A percentile compares a stretch with the other conserved stretches of the same genome.
phyloP scores from a whole-genome alignment of 352 stramenopile species.

The Phytophthora sp. region DNA sequence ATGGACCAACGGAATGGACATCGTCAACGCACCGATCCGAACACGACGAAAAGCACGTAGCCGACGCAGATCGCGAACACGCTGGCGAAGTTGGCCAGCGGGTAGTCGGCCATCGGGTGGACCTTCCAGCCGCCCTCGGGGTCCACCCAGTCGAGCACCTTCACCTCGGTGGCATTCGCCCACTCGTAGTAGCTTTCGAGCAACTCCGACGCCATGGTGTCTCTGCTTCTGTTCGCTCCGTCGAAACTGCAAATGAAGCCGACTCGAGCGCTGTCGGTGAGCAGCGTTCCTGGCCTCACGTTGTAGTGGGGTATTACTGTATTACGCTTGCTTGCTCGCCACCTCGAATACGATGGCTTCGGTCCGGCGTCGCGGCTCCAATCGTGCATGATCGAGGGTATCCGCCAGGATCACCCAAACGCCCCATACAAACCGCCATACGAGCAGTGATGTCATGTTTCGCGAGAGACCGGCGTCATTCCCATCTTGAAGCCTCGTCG shows the following conservation, averaged over 20 bases:
- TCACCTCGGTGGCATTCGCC: constrained; percentile 54
- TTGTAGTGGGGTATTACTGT: too few relatives aligned
- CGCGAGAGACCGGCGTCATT: constrained; percentile 18
- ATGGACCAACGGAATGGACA: constrained; percentile 4
- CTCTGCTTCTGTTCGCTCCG: neutral
- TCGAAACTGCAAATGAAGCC: constrained; percentile 32
- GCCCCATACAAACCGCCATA: constrained; percentile 12
- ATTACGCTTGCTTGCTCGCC: too few relatives aligned
- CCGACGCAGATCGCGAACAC: constrained; percentile 63
- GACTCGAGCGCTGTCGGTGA: neutral
- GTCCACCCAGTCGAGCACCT: constrained; percentile 66
- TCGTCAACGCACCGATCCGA: constrained; percentile 50
- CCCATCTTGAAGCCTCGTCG: constrained; percentile 2
- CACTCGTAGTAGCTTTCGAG: constrained; percentile 58
- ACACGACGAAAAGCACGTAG: constrained; percentile 74
- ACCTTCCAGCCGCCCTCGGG: constrained; percentile 63
- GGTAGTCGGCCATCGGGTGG: constrained; percentile 64
- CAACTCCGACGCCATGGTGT: constrained; percentile 38
- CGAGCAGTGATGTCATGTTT: constrained; percentile 25
- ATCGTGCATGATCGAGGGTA: constrained; percentile 22
- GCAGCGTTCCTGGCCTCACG: constrained; percentile 6
- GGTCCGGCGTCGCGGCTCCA: too few relatives aligned
- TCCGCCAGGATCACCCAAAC: constrained; percentile 1
- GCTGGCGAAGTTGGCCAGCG: constrained; percentile 65
- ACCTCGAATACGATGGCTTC: too few relatives aligned